A percentile compares a stretch with the other conserved stretches of the same genome.
Evolutionary conservation across 2,329 filamentous ascomycete species (phyloP).

Genomic region (Pezicula neosporulosa): DNA sequence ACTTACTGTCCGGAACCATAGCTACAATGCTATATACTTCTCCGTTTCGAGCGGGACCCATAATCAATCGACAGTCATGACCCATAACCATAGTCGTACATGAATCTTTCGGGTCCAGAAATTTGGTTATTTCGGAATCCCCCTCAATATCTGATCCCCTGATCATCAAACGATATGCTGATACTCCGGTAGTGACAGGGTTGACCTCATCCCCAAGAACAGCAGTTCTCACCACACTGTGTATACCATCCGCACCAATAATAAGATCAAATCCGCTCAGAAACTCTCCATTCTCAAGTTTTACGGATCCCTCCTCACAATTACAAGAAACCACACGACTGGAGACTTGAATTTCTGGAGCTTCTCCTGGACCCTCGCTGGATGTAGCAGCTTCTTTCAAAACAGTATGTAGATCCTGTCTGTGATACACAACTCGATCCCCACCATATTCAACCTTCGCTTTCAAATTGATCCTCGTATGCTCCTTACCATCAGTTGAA

Average conservation of each 20-base stretch:
- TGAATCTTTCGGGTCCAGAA: neutral
- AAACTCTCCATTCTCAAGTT: conserved; percentile 25
- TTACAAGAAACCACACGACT: neutral
- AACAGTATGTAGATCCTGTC: conserved; percentile 37
- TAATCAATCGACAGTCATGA: conserved; percentile 37
- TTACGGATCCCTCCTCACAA: neutral
- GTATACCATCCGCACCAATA: conserved; percentile 33
- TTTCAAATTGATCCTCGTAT: neutral
- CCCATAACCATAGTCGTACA: conserved; percentile 37
- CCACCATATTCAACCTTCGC: neutral
- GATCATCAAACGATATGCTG: conserved; percentile 1
- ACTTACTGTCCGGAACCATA: conserved; percentile 38
- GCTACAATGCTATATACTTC: conserved; percentile 39
- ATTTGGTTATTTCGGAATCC: neutral
- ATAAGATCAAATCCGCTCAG: conserved; percentile 24
- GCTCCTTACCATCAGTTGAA: neutral
- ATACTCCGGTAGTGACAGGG: neutral
- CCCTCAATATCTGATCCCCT: neutral
- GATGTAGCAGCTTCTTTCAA: conserved; percentile 28
- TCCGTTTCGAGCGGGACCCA: conserved; percentile 39
- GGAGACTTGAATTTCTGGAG: neutral
- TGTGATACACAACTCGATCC: conserved; percentile 21
- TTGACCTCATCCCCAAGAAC: neutral
- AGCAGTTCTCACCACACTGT: neutral
- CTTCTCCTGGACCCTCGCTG: neutral